Evolutionary conservation across 768 basidiomycete genomes (phyloP).

Genomic region (Boletus pseudopeckii): DNA sequence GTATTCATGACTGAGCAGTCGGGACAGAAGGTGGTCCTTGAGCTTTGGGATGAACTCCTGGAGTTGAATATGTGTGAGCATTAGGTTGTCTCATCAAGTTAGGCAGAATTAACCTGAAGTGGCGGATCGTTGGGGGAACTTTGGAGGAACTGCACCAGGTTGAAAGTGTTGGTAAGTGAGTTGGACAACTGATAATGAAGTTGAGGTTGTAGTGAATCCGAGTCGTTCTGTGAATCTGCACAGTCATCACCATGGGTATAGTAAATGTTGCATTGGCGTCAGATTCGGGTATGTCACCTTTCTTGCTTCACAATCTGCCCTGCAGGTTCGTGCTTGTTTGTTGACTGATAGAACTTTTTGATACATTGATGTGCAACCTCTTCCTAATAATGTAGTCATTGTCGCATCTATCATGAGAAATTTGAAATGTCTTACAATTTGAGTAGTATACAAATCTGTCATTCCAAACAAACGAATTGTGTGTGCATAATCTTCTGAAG

Average conservation of each 20-base stretch:
- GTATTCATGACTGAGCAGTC: background rate
- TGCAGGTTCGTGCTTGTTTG: slow-evolving; percentile 12
- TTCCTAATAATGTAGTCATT: slow-evolving; percentile 18
- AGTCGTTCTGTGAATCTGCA: too few species aligned
- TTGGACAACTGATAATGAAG: too few species aligned
- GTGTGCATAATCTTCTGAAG: too few species aligned
- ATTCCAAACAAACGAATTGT: too few species aligned
- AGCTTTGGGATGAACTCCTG: background rate
- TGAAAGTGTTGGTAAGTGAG: background rate
- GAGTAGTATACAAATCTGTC: too few species aligned
- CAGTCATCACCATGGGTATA: too few species aligned
- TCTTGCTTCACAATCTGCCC: background rate
- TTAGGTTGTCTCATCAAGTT: background rate
- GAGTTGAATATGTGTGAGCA: background rate
- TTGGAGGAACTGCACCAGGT: background rate
- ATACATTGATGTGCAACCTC: slow-evolving; percentile 32
- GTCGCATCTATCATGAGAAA: too few species aligned
- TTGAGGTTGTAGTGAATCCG: too few species aligned
- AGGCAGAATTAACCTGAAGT: background rate
- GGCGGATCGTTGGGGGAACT: background rate
- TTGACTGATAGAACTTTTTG: slow-evolving; percentile 27
- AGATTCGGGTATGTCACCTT: background rate
- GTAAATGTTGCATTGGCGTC: background rate
- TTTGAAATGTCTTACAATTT: too few species aligned
- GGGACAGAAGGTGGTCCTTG: background rate